Conservation (phyloP, 805 yeast species). For the Metschnikowia peoriensis region DNA sequence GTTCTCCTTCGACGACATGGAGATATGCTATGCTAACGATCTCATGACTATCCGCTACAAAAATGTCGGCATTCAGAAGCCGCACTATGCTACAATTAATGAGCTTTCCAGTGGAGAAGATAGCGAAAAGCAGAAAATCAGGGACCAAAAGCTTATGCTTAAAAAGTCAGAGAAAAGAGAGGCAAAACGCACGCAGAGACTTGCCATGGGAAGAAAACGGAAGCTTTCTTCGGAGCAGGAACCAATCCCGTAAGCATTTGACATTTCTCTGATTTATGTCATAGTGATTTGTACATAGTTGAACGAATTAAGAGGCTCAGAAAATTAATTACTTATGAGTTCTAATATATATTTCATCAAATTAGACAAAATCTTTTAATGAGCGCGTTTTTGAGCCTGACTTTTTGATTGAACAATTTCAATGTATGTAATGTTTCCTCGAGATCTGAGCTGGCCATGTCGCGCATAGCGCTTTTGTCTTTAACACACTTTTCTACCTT, state of each 20-base stretch:
- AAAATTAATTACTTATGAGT: background rate
- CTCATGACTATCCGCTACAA: slow-evolving; percentile 33
- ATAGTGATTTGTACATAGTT: background rate
- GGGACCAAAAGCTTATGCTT: slow-evolving; percentile 24
- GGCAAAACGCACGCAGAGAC: slow-evolving; percentile 32
- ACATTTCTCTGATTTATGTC: too few species aligned
- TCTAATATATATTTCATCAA: too few species aligned
- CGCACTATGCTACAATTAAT: slow-evolving; percentile 24
- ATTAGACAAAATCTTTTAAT: too few species aligned
- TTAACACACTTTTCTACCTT: too few species aligned
- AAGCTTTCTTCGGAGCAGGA: slow-evolving; percentile 3
- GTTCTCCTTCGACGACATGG: slow-evolving; percentile 27
- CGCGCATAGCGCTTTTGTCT: background rate
- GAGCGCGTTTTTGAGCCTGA: too few species aligned
- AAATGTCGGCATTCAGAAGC: slow-evolving; percentile 27
- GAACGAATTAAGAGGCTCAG: background rate
- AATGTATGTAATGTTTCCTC: too few species aligned
- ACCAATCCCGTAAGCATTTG: background rate
- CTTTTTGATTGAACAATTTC: too few species aligned
- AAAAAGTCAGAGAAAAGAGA: slow-evolving; percentile 34
- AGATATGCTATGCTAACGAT: slow-evolving; percentile 42
- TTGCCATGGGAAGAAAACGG: slow-evolving; percentile 17
- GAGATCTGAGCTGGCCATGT: background rate
- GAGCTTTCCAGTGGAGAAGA: slow-evolving; percentile 19
- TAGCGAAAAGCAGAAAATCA: slow-evolving; percentile 20